Base-by-base conservation (phyloP, 257 asterid species). In the Eustoma russellianum region DNA sequence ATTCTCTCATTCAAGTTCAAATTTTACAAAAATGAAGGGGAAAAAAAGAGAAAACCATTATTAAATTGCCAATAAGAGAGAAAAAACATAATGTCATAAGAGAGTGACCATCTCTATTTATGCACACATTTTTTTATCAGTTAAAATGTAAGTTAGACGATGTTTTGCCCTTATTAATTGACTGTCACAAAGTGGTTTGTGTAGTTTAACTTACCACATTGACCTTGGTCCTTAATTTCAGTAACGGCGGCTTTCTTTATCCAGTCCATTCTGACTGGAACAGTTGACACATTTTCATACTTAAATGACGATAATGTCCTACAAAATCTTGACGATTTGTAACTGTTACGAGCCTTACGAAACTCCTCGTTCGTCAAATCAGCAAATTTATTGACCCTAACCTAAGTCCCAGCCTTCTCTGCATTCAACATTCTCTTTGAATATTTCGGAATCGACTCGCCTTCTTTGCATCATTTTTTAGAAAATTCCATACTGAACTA, bases 171-270 rank as follows among this genome's bases (percentile, higher is more conserved):
- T n/a, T 43, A 43, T 0, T 10, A 5, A n/a, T 43, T 43, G 5
- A 43, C 5, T 13, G 5, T 6, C 13, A 3, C 15, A 43, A 43
- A 10, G 1, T 12, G n/a, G n/a, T 6, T 7, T 13, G n/a, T 5
- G 5, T 3, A 7, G 5, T 43, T 43, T 43, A n/a, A 43, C 47
- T 43, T 43, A 43, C 47, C 47, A 43, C 47, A 10, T 43, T 43
- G 13, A n/a, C 47, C 47, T 43, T 43, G 47, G 47, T 43, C 47
- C 13, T 43, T 43, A 10, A 43, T 43, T 43, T 13, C 43, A 2
- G 65, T 60, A 12, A 60, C 65, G 3, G 58, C 65, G 0, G 57
- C 65, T 9, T 50, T 28, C 33, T 9, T 18, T 60, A 50, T 41
- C 65, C 57, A 41, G 16, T 60, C 52, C 35, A n/a, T 50, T 7